phyloP scores from a whole-genome alignment of 345 rosid species.

The Populus pruinosa region DNA sequence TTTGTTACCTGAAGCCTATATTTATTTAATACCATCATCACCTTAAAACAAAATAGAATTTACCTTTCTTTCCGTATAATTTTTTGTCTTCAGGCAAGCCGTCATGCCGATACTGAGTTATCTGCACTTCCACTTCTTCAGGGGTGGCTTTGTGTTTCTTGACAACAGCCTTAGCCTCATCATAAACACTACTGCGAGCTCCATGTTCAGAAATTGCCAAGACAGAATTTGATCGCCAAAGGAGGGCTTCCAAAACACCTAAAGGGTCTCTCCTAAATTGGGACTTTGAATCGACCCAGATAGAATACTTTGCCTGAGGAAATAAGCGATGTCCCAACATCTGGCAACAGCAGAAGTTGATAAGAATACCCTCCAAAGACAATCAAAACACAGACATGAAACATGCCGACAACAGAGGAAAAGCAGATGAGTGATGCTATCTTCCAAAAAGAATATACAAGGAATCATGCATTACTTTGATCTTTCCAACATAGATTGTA shows the following conservation, averaged over 20 bases:
- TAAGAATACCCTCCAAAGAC: constrained; percentile 5
- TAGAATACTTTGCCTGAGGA: constrained; percentile 68
- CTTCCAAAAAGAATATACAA: background rate
- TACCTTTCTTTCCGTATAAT: constrained; percentile 81
- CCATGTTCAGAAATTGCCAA: constrained; percentile 95
- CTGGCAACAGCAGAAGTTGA: constrained; percentile 36
- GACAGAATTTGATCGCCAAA: constrained; percentile 81
- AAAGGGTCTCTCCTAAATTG: constrained; percentile 95
- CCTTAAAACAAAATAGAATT: background rate
- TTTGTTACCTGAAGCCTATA: background rate
- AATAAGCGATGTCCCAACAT: constrained; percentile 94
- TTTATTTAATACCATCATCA: background rate
- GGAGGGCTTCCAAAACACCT: constrained; percentile 85
- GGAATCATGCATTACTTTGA: background rate
- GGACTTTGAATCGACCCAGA: constrained; percentile 98
- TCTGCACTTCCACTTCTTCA: constrained; percentile 79
- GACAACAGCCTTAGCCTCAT: constrained; percentile 88
- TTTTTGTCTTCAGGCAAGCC: constrained; percentile 77
- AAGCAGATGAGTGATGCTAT: background rate
- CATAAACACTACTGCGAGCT: constrained; percentile 91
- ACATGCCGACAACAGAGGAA: background rate
- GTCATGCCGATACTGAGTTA: constrained; percentile 63
- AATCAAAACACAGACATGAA: background rate
- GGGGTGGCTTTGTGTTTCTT: constrained; percentile 87
- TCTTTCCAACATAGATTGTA: background rate